Base-by-base conservation (phyloP, 495 filamentous ascomycete genomes). In the Trichoderma virens region DNA sequence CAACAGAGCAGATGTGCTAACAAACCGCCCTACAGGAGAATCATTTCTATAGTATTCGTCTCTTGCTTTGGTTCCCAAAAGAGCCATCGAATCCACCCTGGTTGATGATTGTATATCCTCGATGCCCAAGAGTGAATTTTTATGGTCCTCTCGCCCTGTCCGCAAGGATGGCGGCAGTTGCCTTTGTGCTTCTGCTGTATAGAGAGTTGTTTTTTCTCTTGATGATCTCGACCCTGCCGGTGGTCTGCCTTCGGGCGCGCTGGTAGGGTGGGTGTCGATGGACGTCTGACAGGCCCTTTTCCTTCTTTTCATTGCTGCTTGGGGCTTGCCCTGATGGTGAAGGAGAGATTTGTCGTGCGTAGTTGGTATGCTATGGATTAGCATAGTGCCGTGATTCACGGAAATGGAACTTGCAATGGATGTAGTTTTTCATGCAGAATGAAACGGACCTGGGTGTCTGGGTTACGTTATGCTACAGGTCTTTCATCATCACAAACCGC, bases 21-120 rank as follows among this genome's bases (percentile, higher is more conserved):
- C 27, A 56, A 35, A 27, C 23, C n/a, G n/a, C 16, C 28, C 1
- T 65, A 62, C 69, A 67, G 86, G 86, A 90, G 87, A 89, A 91
- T 91, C 88, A 90, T 88, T 90, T 91, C 84, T 90, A 90, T 88
- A 91, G 88, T 90, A 86, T 79, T 89, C 82, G 86, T 89, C 85
- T 82, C 76, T 80, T 82, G 85, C 85, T 90, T 84, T 85, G 82
- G 86, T 88, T 80, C 87, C 84, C 83, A 89, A 83, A 87, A 76
- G 76, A 84, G 82, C 80, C 75, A 83, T 80, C 83, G 81, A 83
- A 75, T 77, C 80, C 79, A 83, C 80, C 80, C 81, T 82, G 82
- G 83, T 79, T 82, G 83, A 85, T 84, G 80, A 83, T 66, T 76
- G 56, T 28, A 78, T 76, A 82, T 83, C 83, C 82, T 83, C 83